Percentiles rank a stretch among this genome's conserved stretches.
Conservation (phyloP, 345 rosid genomes). For the Dimocarpus longan region DNA sequence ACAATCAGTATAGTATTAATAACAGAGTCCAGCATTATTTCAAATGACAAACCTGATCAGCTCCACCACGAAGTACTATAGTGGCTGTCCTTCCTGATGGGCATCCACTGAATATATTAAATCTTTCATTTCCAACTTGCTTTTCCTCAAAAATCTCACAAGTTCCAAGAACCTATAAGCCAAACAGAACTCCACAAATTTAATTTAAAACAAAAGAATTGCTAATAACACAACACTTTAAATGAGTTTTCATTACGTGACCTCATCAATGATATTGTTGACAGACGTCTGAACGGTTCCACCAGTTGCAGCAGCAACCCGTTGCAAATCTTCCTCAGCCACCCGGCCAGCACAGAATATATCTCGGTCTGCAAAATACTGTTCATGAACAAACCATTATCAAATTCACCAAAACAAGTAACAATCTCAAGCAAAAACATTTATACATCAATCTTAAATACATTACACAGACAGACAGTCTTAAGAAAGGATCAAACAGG, state of each 20-base stretch:
- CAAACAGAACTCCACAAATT: slow-evolving; percentile 18
- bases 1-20: neutral
- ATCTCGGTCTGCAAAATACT: slow-evolving; percentile 99
- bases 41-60: slow-evolving; percentile 82
- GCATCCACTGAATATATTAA: slow-evolving; percentile 97
- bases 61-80: slow-evolving; percentile 99
- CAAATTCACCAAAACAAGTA: neutral
- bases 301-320: slow-evolving; percentile 98
- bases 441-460: neutral
- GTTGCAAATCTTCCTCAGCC: slow-evolving; percentile 85
- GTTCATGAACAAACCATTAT: slow-evolving; percentile 33
- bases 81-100: slow-evolving; percentile 95
- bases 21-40: neutral
- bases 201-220: slow-evolving; percentile 1
- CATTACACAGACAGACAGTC: neutral
- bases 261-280: slow-evolving; percentile 92
- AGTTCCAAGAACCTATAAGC: slow-evolving; percentile 85
- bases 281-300: slow-evolving; percentile 97
- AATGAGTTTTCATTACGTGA: slow-evolving; percentile 10
- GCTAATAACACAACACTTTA: neutral
- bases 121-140: slow-evolving; percentile 99
- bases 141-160: slow-evolving; percentile 95
- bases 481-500: neutral
- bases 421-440: neutral
- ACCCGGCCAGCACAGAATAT: slow-evolving; percentile 99